Conservation (phyloP, 225 moss, liverwort and hornwort genomes). For the Antitrichia curtipendula region DNA sequence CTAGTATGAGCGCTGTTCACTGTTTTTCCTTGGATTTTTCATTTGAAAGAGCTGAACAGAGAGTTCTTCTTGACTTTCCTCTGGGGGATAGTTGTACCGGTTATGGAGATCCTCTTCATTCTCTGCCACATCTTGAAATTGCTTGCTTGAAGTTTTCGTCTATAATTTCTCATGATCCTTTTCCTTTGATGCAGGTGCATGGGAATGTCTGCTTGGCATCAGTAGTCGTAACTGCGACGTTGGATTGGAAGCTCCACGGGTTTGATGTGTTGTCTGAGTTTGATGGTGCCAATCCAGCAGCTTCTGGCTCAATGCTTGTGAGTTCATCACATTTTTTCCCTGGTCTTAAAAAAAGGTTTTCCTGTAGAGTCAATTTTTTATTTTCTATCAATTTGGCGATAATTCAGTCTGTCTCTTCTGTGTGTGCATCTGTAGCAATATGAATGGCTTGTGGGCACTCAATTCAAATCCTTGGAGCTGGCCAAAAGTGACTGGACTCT, state of each 20-base stretch:
- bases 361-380: not conserved
- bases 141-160: not conserved
- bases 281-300: constrained; percentile 70
- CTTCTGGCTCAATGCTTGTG: constrained; percentile 85
- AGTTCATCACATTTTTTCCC: not conserved
- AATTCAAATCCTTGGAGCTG: constrained; percentile 77
- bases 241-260: constrained; percentile 93
- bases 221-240: constrained; percentile 76
- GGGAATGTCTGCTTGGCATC: constrained; percentile 88
- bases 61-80: not conserved
- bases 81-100: not conserved
- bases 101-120: not conserved
- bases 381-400: not conserved
- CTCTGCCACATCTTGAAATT: not conserved
- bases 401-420: not conserved
- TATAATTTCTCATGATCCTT: not conserved
- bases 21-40: not conserved
- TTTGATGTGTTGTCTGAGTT: constrained; percentile 92
- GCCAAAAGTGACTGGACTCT: constrained; percentile 83
- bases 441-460: constrained; percentile 70
- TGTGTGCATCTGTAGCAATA: constrained; percentile 43
- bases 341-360: not conserved
- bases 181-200: constrained; percentile 48
- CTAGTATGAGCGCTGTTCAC: constrained; percentile 36
- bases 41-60: not conserved